phyloP scores from a whole-genome alignment of 345 rosid species.

The Sapria himalayana region DNA sequence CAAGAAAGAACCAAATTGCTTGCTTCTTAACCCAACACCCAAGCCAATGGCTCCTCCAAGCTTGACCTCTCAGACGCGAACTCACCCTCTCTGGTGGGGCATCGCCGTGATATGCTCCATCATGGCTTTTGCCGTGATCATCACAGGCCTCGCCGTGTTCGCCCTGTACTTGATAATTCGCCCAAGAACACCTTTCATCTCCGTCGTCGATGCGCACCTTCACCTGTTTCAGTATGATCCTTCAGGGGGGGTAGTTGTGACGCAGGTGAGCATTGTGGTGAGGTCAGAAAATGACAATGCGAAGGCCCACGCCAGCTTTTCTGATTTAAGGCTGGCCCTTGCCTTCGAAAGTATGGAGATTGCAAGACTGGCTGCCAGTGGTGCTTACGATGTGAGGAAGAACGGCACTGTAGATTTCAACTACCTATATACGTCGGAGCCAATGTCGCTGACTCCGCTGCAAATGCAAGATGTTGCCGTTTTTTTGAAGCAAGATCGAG shows the following conservation, averaged over 20 bases:
- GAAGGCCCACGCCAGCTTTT: slow-evolving; percentile 49
- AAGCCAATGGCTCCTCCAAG: too few species aligned
- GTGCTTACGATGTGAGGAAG: slow-evolving; percentile 40
- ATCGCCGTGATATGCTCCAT: slow-evolving; percentile 55
- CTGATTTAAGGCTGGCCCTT: slow-evolving; percentile 15
- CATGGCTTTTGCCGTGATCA: slow-evolving; percentile 34
- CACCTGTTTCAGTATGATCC: slow-evolving; percentile 20
- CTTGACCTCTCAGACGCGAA: too few species aligned
- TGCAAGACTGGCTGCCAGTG: slow-evolving; percentile 25
- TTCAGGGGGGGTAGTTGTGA: slow-evolving; percentile 29
- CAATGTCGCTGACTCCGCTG: slow-evolving; percentile 34
- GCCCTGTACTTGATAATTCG: slow-evolving; percentile 53
- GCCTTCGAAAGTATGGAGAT: slow-evolving; percentile 25
- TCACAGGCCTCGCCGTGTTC: slow-evolving; percentile 40
- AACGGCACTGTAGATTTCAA: slow-evolving; percentile 16
- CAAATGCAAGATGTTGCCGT: slow-evolving; percentile 16
- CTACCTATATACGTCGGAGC: slow-evolving; percentile 33
- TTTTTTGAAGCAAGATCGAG: slow-evolving; percentile 25
- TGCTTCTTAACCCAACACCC: too few species aligned
- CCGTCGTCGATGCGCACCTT: slow-evolving; percentile 37
- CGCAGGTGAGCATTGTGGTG: slow-evolving; percentile 34
- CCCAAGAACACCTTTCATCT: slow-evolving; percentile 55
- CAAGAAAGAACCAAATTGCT: too few species aligned
- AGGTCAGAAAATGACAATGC: slow-evolving; percentile 43
- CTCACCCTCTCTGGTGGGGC: slow-evolving; percentile 49